Evolutionary conservation across 257 asterid species (phyloP), one percentile per base, ranked within the genome.

Genomic region (Capsicum chinense): DNA sequence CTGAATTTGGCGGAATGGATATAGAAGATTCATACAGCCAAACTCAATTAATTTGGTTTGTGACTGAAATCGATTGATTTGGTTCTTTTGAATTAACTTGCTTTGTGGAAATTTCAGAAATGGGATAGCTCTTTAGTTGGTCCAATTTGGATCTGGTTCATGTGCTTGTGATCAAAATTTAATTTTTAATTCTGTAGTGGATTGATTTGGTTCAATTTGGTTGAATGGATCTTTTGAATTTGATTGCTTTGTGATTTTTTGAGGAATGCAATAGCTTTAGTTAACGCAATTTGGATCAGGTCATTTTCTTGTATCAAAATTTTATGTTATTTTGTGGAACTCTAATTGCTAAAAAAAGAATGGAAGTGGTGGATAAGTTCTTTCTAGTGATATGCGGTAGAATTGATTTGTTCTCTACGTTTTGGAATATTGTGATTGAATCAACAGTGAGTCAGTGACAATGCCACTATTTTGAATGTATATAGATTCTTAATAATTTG

Each of bases 381-480:
- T 52, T 33, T 52, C 3, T 52, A 11, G 47, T 58, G 63, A 54
- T 14, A 39, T 79, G 21, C 44, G 54, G 64, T 54, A 52, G 47
- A 56, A 0, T 79, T 57, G 33, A 13, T 79, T 56, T 79, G 5
- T 56, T 56, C 56, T 79, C 21, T 56, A 37, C 1, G 10, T 26
- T 54, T 21, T 80, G 83, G 67, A 80, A 42, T 58, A n/a, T 39
- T 12, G 10, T 39, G 57, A 56, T 39, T 42, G 67, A 58, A 60
- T 59, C 57, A 59, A 63, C 69, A 21, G 42, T 26, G 69, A 63
- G 2, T 59, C 71, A n/a, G 44, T 19, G 56, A n/a, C 15, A 60
- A 59, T 80, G 58, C 69, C 39, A 59, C 56, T 79, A 62, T 39
- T 59, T 57, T 39, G 71, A 58, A 80, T 80, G 83, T 80, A 39